Evolutionary conservation across 2,329 filamentous ascomycete genomes (phyloP), one percentile per base, ranked within the genome.

Genomic region (Neoarthrinium moseri): DNA sequence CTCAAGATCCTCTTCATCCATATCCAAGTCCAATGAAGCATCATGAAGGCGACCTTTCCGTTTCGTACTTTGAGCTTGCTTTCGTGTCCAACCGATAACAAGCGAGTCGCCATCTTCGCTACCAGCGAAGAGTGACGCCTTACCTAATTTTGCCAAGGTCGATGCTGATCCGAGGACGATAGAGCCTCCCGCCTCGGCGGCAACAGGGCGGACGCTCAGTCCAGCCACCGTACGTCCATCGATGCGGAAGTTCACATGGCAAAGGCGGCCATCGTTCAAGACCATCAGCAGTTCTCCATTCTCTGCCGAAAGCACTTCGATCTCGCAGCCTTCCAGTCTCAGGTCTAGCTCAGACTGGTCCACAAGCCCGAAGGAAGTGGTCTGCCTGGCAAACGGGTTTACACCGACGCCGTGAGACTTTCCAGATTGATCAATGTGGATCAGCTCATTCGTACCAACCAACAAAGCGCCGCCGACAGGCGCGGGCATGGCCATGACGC

Each of bases 361-460:
- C 5, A 81, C 79, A 63, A 99, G 83, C 41, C 86, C 81, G 58
- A 96, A 97, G 0, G 86, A 81, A 2, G 92, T 96, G 52, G 83
- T 81, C 50, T 88, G 81, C 63, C 85, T 89, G 4, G 91, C 86
- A 68, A 96, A 95, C 26, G 89, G 81, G 60, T 99, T 99, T 52
- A 99, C 89, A 4, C 87, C 92, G 48, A 97, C 87, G 2, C 91
- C 92, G 59, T 90, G 96, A 11, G 91, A 81, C 65, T 95, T 96
- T 23, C 94, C 94, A 10, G 90, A 90, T 73, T 99, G 94, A 61
- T 97, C 92, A 53, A 99, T 84, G 64, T 99, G 94, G 49, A 99
- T 88, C 51, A 99, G 69, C 62, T 96, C 91, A 62, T 99, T 97
- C 38, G 80, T 78, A 22, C 94, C 95, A 17, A 97, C 72, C 13